Evolutionary conservation across 495 filamentous ascomycete species (phyloP).

Genomic region (Tuber borchii): DNA sequence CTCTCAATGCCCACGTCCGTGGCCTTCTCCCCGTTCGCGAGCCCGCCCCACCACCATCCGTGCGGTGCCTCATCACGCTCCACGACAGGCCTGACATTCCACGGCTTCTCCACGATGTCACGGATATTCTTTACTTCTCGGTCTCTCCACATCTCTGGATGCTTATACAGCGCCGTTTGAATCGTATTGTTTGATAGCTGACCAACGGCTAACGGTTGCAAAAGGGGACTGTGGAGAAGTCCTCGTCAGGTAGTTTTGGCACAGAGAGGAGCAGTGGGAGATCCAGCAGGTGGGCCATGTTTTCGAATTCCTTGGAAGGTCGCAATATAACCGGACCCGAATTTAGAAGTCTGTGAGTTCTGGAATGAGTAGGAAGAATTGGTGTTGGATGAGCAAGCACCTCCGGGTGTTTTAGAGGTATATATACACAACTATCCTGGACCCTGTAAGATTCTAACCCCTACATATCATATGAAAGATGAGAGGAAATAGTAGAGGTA

Average conservation of each 20-base stretch:
- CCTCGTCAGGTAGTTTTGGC: slow-evolving; percentile 52
- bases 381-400: slow-evolving; percentile 38
- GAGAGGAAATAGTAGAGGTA: neutral
- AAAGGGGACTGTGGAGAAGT: slow-evolving; percentile 51
- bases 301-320: slow-evolving; percentile 42
- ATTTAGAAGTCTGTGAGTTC: slow-evolving; percentile 45
- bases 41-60: slow-evolving; percentile 49
- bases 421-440: slow-evolving; percentile 50
- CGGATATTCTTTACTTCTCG: slow-evolving; percentile 50
- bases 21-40: slow-evolving; percentile 35
- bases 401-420: slow-evolving; percentile 42
- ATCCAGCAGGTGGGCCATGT: slow-evolving; percentile 45
- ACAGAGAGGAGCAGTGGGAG: slow-evolving; percentile 41
- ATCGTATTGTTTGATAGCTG: slow-evolving; percentile 51
- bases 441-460: slow-evolving; percentile 14
- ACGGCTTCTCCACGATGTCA: slow-evolving; percentile 57
- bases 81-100: slow-evolving; percentile 46
- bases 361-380: slow-evolving; percentile 27
- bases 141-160: slow-evolving; percentile 52
- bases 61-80: slow-evolving; percentile 48
- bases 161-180: slow-evolving; percentile 52
- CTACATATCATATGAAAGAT: neutral
- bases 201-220: slow-evolving; percentile 45
- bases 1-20: neutral
- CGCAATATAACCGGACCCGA: slow-evolving; percentile 45